Evolutionary conservation across 176 grass and related monocot genomes (phyloP).

Genomic region (barley (Hordeum vulgare)): MorexV3_pseudomolecules_assembly NC_058518.1:436157609-436158108

Average conservation of each 20-base stretch:
- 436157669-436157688: not conserved
- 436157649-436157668: not conserved
- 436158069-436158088: not conserved
- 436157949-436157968: not conserved
- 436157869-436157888: too few species aligned
- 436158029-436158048: not conserved
- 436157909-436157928: not conserved
- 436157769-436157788: not conserved
- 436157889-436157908: not conserved
- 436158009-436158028: not conserved
- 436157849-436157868: slow-evolving; percentile 78
- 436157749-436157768: not conserved
- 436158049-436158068: not conserved
- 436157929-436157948: not conserved
- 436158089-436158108: not conserved
- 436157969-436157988: not conserved
- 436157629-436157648: slow-evolving; percentile 22
- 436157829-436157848: slow-evolving; percentile 68
- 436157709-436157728: not conserved
- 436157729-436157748: not conserved
- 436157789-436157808: not conserved
- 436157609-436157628: not conserved
- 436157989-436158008: not conserved
- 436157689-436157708: not conserved
- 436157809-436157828: slow-evolving; percentile 26